phyloP scores from a whole-genome alignment of 2,329 filamentous ascomycete species.

The Aspergillus pseudonomiae region DNA sequence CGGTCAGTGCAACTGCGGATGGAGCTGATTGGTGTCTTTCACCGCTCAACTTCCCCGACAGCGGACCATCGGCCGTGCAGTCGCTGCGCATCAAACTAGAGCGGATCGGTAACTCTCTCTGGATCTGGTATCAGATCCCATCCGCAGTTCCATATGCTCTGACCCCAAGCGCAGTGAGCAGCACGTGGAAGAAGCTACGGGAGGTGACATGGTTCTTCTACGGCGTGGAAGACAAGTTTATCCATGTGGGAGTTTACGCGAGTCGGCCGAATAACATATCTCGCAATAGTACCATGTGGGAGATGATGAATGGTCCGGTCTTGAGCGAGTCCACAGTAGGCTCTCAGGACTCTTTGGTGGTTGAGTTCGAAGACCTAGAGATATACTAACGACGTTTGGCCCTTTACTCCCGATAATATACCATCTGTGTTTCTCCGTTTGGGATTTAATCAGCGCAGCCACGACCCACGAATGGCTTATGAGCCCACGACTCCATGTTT shows the following conservation, averaged over 20 bases:
- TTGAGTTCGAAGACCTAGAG: slow-evolving; percentile 56
- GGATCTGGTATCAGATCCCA: slow-evolving; percentile 60
- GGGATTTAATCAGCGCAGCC: neutral
- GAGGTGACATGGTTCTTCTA: slow-evolving; percentile 67
- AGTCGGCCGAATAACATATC: slow-evolving; percentile 56
- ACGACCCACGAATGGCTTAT: neutral
- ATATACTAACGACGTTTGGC: slow-evolving; percentile 43
- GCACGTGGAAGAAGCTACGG: slow-evolving; percentile 59
- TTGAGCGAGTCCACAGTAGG: slow-evolving; percentile 27
- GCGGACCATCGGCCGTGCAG: slow-evolving; percentile 44
- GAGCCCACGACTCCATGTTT: neutral
- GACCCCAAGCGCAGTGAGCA: slow-evolving; percentile 45
- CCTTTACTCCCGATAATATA: neutral
- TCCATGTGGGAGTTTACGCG: slow-evolving; percentile 62
- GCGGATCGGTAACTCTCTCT: slow-evolving; percentile 58
- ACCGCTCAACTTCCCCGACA: slow-evolving; percentile 43
- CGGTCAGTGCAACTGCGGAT: slow-evolving; percentile 59
- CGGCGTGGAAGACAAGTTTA: slow-evolving; percentile 60
- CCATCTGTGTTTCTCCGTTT: neutral
- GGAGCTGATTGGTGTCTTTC: slow-evolving; percentile 62
- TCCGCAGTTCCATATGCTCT: slow-evolving; percentile 34
- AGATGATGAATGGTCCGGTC: slow-evolving; percentile 39
- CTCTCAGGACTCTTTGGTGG: slow-evolving; percentile 45
- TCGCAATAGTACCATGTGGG: slow-evolving; percentile 43
- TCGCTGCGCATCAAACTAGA: slow-evolving; percentile 61